These are phyloP conservation scores for Chenopodium berlandieri DNA, from an alignment of 148 eudicot genomes.

Conservation along the genomic window DNA sequence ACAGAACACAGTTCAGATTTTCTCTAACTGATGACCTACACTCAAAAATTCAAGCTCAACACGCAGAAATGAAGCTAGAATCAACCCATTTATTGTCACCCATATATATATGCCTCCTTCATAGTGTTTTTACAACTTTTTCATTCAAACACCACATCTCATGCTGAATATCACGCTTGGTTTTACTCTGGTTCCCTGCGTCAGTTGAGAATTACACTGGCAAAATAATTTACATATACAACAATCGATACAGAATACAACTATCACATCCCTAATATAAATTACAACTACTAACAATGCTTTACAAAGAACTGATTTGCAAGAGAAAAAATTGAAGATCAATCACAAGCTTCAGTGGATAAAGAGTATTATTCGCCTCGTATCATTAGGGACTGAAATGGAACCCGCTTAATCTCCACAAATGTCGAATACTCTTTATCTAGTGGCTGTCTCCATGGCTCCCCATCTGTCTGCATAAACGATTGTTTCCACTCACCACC, in stretches of 20 bases:
- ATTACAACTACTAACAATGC: constrained; percentile 10
- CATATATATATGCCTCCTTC: constrained; percentile 3
- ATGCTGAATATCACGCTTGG: background rate
- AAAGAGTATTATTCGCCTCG: constrained; percentile 39
- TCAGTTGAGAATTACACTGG: background rate
- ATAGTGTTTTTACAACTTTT: constrained; percentile 10
- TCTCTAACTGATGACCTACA: background rate
- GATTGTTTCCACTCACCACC: constrained; percentile 90
- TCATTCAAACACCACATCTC: background rate
- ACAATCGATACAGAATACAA: constrained; percentile 1
- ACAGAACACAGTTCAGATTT: background rate
- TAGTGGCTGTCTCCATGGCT: constrained; percentile 98
- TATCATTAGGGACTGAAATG: constrained; percentile 73
- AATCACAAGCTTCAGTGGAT: background rate
- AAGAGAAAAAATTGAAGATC: background rate
- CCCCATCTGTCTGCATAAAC: constrained; percentile 93
- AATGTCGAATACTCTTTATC: constrained; percentile 69
- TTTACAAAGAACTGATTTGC: constrained; percentile 10
- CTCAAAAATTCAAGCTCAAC: background rate
- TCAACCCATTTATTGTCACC: background rate
- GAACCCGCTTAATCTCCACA: constrained; percentile 76
- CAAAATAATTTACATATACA: background rate
- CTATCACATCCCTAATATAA: background rate
- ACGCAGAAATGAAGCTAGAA: background rate
- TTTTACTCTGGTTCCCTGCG: background rate